Evolutionary conservation across 2,329 filamentous ascomycete genomes (phyloP).

Genomic region (Botrytis hyacinthi): DNA sequence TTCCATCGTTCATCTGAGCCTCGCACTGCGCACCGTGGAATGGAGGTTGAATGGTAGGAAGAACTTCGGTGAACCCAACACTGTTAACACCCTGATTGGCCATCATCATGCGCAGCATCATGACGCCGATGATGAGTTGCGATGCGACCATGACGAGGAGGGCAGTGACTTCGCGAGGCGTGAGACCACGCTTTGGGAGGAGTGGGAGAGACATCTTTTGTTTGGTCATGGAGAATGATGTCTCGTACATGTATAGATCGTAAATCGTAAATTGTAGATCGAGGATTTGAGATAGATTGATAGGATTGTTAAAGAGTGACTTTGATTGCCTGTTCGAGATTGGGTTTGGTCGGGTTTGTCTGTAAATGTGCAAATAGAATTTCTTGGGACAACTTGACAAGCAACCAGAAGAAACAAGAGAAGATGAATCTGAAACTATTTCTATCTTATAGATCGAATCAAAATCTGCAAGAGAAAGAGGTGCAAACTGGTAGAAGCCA

Average conservation of each 20-base stretch:
- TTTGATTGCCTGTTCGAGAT: neutral
- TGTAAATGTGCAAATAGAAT: neutral
- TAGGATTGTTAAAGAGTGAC: neutral
- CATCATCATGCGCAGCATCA: neutral
- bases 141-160: neutral
- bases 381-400: fast-evolving
- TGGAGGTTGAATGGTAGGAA: fast-evolving
- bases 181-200: neutral
- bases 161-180: neutral
- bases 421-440: neutral
- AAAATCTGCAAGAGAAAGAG: neutral
- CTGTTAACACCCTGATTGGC: fast-evolving
- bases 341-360: neutral
- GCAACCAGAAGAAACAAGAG: neutral
- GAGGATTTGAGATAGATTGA: neutral
- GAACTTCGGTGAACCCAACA: neutral
- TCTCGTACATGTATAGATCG: neutral
- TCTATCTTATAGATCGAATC: neutral
- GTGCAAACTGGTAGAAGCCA: neutral
- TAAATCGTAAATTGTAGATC: neutral
- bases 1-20: neutral
- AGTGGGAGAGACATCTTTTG: neutral
- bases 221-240: neutral
- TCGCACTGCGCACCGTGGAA: neutral
- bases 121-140: neutral